Conservation (phyloP, 2,329 filamentous ascomycete genomes). For the Cladosporium colombiae region DNA sequence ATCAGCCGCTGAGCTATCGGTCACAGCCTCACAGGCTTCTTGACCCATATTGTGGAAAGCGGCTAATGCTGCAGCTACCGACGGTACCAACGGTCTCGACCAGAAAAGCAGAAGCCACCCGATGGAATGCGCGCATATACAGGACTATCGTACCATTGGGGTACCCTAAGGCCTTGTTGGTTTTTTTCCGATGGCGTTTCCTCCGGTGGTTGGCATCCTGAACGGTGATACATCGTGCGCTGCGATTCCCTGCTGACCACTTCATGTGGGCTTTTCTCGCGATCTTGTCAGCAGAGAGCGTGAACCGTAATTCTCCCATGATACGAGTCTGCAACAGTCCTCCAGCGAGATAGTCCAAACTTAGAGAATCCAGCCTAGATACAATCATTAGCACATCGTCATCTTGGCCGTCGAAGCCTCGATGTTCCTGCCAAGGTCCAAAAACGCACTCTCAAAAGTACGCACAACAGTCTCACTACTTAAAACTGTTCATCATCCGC, state of each 20-base stretch:
- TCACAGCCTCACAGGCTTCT: background rate
- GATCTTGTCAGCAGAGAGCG: too few species aligned
- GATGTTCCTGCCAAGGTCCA: too few species aligned
- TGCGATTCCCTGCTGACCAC: too few species aligned
- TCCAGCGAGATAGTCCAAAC: background rate
- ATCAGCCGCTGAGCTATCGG: background rate
- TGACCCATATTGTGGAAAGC: background rate
- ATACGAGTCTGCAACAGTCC: too few species aligned
- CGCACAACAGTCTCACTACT: too few species aligned
- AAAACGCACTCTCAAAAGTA: too few species aligned
- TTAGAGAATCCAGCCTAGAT: background rate
- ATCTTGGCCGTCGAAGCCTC: background rate
- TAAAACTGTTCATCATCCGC: too few species aligned
- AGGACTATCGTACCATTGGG: background rate
- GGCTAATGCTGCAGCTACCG: background rate
- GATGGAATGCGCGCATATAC: background rate
- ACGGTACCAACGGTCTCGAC: background rate
- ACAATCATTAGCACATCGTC: background rate
- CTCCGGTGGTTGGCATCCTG: background rate
- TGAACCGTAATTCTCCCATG: too few species aligned
- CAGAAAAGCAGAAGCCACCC: background rate
- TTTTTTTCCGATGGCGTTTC: background rate
- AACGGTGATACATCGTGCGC: background rate
- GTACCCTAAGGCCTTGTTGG: background rate
- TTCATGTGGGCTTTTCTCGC: too few species aligned